A percentile compares a stretch with the other conserved stretches of the same genome.
Conservation (phyloP, 352 stramenopile species). For the Nothophytophthora sp. region DNA sequence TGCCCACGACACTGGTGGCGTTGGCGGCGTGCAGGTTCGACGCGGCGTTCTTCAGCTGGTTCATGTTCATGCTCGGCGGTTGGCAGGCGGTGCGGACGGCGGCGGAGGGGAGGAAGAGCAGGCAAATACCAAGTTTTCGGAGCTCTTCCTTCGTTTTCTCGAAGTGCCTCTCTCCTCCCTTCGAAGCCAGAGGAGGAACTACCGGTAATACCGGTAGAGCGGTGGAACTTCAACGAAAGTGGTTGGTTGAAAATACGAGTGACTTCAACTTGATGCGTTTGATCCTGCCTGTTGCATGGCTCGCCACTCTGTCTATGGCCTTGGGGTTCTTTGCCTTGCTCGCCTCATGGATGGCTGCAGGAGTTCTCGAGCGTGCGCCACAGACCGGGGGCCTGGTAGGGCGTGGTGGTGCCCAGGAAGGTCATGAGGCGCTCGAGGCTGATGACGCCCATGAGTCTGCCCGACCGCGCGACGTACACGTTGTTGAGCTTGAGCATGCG, state of each 20-base stretch:
- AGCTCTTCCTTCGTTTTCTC: no score
- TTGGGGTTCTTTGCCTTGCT: not conserved
- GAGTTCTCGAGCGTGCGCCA: slow-evolving; percentile 45
- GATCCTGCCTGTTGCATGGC: no score
- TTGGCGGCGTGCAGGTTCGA: slow-evolving; percentile 84
- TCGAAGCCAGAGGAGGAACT: no score
- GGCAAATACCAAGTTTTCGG: no score
- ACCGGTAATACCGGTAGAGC: no score
- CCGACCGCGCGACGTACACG: slow-evolving; percentile 83
- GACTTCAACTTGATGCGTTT: no score
- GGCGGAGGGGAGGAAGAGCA: not conserved
- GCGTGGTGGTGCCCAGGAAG: slow-evolving; percentile 70
- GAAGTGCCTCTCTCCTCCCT: no score
- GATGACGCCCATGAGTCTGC: slow-evolving; percentile 77
- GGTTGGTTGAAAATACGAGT: not conserved
- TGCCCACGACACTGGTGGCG: slow-evolving; percentile 78
- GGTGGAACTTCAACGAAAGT: not conserved
- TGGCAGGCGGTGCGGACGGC: not conserved
- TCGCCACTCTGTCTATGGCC: not conserved
- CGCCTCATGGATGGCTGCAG: slow-evolving; percentile 10
- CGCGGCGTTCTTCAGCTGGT: slow-evolving; percentile 43
- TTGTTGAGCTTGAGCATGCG: slow-evolving; percentile 91
- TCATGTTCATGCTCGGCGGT: slow-evolving; percentile 30
- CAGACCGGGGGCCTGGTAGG: slow-evolving; percentile 60
- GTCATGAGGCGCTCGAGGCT: slow-evolving; percentile 78